Conservation (phyloP, 345 rosid genomes). For the Garcia nutans region DNA sequence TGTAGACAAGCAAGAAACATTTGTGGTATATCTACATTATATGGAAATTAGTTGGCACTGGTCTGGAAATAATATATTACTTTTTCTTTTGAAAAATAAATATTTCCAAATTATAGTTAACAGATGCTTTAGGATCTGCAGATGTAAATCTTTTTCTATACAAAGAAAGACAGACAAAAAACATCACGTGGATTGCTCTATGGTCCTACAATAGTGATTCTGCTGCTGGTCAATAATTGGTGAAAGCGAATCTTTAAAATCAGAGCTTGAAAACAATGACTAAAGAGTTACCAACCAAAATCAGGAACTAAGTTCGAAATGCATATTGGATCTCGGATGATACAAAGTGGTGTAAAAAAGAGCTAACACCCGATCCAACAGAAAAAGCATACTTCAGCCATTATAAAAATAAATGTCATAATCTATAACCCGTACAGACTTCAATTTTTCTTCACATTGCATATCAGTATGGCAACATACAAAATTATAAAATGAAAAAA, state of each 20-base stretch:
- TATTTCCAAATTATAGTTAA: not conserved
- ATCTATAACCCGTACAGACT: not conserved
- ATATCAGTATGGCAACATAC: not conserved
- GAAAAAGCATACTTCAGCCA: not conserved
- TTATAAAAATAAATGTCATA: not conserved
- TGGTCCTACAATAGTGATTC: not conserved
- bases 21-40: not conserved
- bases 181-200: not conserved
- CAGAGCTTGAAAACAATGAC: no score
- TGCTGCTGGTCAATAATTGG: not conserved
- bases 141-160: not conserved
- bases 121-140: not conserved
- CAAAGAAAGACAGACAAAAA: not conserved
- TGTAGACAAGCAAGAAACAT: not conserved
- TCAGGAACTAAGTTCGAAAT: not conserved
- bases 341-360: not conserved
- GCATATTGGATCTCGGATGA: not conserved
- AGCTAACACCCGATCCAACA: not conserved
- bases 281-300: not conserved
- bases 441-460: not conserved
- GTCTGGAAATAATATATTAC: not conserved
- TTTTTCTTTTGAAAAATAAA: not conserved
- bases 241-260: no score
- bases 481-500: not conserved
- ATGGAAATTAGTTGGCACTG: not conserved